A percentile compares a stretch with the other conserved stretches of the same genome.
Conservation (phyloP, 495 filamentous ascomycete genomes). For the Penicillium simplicissimum region DNA sequence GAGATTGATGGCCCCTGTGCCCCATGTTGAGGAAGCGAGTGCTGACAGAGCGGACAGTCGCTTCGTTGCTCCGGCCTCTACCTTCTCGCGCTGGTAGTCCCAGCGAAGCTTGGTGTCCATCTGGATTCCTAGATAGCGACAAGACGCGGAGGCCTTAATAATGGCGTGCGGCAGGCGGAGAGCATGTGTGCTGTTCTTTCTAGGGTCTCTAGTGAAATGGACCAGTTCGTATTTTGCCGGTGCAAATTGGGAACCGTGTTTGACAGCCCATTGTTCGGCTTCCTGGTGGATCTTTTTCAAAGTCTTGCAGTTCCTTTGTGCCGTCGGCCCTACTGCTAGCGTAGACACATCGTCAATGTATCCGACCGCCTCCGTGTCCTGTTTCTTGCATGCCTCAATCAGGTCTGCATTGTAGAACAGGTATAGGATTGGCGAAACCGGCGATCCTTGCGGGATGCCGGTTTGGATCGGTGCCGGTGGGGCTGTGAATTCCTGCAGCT, state of each 20-base stretch:
- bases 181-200: not conserved
- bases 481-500: not conserved
- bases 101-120: constrained; percentile 2
- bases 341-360: not conserved
- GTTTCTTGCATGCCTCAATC: not conserved
- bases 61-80: not conserved
- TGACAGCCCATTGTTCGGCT: not conserved
- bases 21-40: not conserved
- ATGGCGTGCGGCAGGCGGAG: not conserved
- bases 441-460: no score
- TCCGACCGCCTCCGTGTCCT: not conserved
- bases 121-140: not conserved
- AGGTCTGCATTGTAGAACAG: not conserved
- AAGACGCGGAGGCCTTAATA: not conserved
- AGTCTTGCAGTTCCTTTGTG: not conserved
- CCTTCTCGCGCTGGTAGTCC: constrained; percentile 1
- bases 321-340: not conserved
- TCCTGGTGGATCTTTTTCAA: not conserved
- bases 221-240: not conserved
- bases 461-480: not conserved
- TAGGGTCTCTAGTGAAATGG: not conserved
- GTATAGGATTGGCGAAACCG: not conserved
- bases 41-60: not conserved
- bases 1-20: constrained; percentile 1
- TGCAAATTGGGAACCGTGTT: not conserved